A percentile compares a stretch with the other conserved stretches of the same genome.
Conservation (phyloP, 2,329 filamentous ascomycete genomes). For the Penicillium sp. region DNA sequence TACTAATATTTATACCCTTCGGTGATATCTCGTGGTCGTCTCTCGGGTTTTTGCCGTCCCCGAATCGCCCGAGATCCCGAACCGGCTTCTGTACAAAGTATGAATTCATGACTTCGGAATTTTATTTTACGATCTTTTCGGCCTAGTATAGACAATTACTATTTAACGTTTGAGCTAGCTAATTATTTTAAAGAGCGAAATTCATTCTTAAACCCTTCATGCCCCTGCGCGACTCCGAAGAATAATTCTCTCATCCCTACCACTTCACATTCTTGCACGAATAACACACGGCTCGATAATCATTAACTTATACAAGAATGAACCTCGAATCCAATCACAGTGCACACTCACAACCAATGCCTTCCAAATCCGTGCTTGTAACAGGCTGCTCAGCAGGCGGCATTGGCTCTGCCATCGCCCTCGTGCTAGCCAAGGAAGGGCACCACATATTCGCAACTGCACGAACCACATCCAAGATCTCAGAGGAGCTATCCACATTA, state of each 20-base stretch:
- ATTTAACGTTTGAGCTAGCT: neutral
- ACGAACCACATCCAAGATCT: slow-evolving; percentile 7
- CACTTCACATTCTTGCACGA: neutral
- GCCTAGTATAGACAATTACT: neutral
- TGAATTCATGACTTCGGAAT: neutral
- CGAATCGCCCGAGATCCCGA: neutral
- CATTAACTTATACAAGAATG: no score
- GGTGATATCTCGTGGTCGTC: no score
- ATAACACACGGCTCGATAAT: neutral
- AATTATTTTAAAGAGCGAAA: neutral
- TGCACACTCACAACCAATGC: neutral
- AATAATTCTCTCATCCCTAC: neutral
- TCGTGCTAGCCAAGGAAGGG: slow-evolving; percentile 4
- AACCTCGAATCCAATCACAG: no score
- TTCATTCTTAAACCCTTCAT: neutral
- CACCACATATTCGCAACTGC: slow-evolving; percentile 9
- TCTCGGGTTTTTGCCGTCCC: neutral
- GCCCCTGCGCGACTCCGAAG: neutral
- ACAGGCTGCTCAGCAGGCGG: slow-evolving; percentile 12
- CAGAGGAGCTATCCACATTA: slow-evolving; percentile 1
- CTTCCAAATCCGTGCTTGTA: slow-evolving; percentile 3
- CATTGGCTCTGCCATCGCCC: slow-evolving; percentile 11
- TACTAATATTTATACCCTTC: neutral
- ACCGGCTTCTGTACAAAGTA: neutral
- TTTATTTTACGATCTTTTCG: neutral